A percentile compares a stretch with the other conserved stretches of the same genome.
Conservation (phyloP, 768 basidiomycete species). For the Lepiota brunneoincarnata region DNA sequence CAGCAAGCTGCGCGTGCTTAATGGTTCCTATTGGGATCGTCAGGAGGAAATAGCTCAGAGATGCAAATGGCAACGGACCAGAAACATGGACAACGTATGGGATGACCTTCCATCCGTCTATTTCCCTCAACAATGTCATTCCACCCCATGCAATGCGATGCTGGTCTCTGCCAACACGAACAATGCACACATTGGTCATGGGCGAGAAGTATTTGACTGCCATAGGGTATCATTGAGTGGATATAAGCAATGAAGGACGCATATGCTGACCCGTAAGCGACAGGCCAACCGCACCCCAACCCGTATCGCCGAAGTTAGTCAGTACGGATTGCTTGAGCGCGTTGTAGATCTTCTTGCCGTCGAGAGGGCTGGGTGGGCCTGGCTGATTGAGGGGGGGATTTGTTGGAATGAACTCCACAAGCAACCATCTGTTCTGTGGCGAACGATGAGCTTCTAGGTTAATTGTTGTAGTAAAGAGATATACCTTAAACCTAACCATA, state of each 20-base stretch:
- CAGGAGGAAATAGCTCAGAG: not conserved
- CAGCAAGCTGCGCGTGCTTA: constrained; percentile 78
- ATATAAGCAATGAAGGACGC: not conserved
- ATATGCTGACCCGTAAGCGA: constrained; percentile 61
- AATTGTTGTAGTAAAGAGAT: constrained; percentile 5
- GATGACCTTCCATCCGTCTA: constrained; percentile 59
- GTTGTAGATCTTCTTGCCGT: constrained; percentile 63
- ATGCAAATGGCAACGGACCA: constrained; percentile 43
- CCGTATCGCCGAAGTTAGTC: constrained; percentile 77
- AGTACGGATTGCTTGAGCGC: constrained; percentile 71
- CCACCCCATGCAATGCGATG: constrained; percentile 80
- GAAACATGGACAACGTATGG: constrained; percentile 82
- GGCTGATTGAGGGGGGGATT: constrained; percentile 14
- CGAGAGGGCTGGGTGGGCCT: constrained; percentile 29
- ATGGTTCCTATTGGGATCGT: constrained; percentile 62
- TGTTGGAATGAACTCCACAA: constrained; percentile 73
- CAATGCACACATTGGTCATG: constrained; percentile 77
- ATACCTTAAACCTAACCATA: constrained; percentile 74
- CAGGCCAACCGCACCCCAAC: constrained; percentile 78
- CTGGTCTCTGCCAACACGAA: constrained; percentile 82
- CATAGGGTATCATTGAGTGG: not conserved
- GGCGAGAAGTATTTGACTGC: constrained; percentile 90
- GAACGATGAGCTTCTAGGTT: constrained; percentile 10
- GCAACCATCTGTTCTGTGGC: constrained; percentile 79
- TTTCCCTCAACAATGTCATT: constrained; percentile 61